Percentiles rank a stretch among this genome's conserved stretches.
Conservation (phyloP, 2,329 filamentous ascomycete species). For the Cercospora beticola region DNA sequence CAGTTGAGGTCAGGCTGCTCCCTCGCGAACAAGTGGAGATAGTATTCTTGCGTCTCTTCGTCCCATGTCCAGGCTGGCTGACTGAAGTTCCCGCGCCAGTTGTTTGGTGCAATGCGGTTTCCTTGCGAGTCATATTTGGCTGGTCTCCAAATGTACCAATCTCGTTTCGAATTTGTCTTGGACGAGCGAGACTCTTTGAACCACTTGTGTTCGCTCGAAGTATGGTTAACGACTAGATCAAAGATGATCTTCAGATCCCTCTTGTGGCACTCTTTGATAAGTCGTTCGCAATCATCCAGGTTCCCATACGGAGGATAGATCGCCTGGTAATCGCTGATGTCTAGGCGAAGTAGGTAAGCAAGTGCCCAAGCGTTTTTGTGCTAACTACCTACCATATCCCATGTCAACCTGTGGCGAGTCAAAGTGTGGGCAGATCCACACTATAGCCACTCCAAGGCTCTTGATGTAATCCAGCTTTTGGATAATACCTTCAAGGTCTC, state of each 20-base stretch:
- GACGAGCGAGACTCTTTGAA: slow-evolving; percentile 56
- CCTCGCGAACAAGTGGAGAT: slow-evolving; percentile 47
- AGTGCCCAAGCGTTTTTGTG: neutral
- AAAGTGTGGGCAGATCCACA: slow-evolving; percentile 49
- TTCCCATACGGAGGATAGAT: slow-evolving; percentile 15
- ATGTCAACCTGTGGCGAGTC: slow-evolving; percentile 54
- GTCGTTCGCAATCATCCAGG: slow-evolving; percentile 47
- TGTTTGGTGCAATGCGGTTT: slow-evolving; percentile 59
- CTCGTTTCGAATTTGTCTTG: slow-evolving; percentile 53
- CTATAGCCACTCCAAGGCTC: slow-evolving; percentile 57
- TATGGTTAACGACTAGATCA: slow-evolving; percentile 40
- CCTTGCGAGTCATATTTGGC: slow-evolving; percentile 55
- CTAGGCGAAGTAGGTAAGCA: neutral
- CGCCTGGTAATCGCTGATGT: slow-evolving; percentile 6
- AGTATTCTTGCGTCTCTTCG: slow-evolving; percentile 48
- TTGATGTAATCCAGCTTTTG: slow-evolving; percentile 61
- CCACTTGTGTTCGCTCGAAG: slow-evolving; percentile 53
- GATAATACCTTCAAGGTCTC: slow-evolving; percentile 64
- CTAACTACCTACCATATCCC: slow-evolving; percentile 45
- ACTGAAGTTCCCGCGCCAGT: slow-evolving; percentile 43
- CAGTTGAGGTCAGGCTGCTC: slow-evolving; percentile 51
- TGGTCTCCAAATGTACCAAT: slow-evolving; percentile 66
- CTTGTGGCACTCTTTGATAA: slow-evolving; percentile 45
- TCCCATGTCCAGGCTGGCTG: slow-evolving; percentile 48
- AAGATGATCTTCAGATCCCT: slow-evolving; percentile 50